A percentile compares a stretch with the other conserved stretches of the same genome.
Evolutionary conservation across 2,329 filamentous ascomycete genomes (phyloP).

Genomic region (Macroventuria anomochaeta): DNA sequence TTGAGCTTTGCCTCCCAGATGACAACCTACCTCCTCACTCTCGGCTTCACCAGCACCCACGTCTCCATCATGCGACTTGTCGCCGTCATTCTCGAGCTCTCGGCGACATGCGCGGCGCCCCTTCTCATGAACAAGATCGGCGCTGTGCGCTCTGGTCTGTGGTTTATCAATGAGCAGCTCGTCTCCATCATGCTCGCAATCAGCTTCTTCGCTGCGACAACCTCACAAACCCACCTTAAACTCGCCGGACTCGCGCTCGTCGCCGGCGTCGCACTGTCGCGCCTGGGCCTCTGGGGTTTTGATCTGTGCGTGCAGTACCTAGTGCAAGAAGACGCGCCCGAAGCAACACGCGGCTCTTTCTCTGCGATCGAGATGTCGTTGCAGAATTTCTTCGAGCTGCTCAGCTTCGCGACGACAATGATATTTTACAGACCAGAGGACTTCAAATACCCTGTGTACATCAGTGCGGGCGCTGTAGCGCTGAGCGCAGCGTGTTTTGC

Average conservation of each 20-base stretch:
- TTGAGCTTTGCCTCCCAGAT: conserved; percentile 61
- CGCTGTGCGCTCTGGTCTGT: conserved; percentile 69
- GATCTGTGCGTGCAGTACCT: conserved; percentile 56
- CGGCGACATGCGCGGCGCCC: conserved; percentile 67
- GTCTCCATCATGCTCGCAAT: conserved; percentile 56
- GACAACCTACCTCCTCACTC: conserved; percentile 67
- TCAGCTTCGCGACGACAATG: conserved; percentile 70
- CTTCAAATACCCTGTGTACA: conserved; percentile 68
- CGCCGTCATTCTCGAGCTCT: conserved; percentile 63
- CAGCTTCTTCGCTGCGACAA: conserved; percentile 29
- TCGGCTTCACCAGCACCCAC: conserved; percentile 59
- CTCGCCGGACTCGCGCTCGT: conserved; percentile 44
- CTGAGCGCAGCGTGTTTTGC: conserved; percentile 61
- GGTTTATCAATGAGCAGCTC: conserved; percentile 74
- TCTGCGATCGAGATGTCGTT: conserved; percentile 71
- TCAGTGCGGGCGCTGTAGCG: conserved; percentile 63
- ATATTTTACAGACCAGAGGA: conserved; percentile 67
- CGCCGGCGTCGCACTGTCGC: conserved; percentile 49
- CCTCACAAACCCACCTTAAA: conserved; percentile 18
- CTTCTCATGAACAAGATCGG: conserved; percentile 59
- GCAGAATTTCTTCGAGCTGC: conserved; percentile 74
- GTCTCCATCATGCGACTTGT: conserved; percentile 62
- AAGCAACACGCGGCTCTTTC: conserved; percentile 65
- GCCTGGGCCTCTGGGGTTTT: conserved; percentile 57
- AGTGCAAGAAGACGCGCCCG: conserved; percentile 54